Evolutionary conservation across 306 rosid species (phyloP).

Genomic region (Sindora glabra): DNA sequence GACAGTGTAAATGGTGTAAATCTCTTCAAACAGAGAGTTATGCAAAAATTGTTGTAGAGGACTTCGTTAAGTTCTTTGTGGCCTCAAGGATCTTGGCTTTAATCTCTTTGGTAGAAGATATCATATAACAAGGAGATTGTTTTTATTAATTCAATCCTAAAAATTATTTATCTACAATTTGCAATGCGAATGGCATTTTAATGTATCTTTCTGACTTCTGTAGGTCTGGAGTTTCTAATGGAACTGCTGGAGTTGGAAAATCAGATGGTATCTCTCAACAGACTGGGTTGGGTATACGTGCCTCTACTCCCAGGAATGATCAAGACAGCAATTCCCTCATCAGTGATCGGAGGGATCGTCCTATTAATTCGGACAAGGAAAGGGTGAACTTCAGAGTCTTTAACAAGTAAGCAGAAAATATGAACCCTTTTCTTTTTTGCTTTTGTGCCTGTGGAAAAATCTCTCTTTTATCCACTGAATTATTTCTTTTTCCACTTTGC

Average conservation of each 20-base stretch:
- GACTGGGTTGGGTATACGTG: conserved; percentile 67
- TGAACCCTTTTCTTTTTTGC: conserved; percentile 9
- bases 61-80: conserved; percentile 14
- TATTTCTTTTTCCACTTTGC: conserved; percentile 2
- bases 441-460: not conserved
- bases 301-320: conserved; percentile 71
- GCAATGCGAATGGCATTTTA: conserved; percentile 17
- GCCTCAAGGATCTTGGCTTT: conserved; percentile 8
- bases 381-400: conserved; percentile 68
- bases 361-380: conserved; percentile 75
- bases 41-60: not conserved
- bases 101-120: conserved; percentile 2
- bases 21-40: conserved; percentile 3
- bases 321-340: conserved; percentile 59
- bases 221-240: conserved; percentile 75
- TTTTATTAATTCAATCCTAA: not conserved
- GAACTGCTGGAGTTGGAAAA: conserved; percentile 71
- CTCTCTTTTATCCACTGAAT: conserved; percentile 2
- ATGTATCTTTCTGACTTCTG: conserved; percentile 22
- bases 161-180: conserved; percentile 11
- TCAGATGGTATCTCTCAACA: conserved; percentile 69
- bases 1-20: conserved; percentile 5
- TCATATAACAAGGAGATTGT: not conserved
- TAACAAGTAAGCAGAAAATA: conserved; percentile 57
- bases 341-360: conserved; percentile 76